Conservation (phyloP, 2,329 filamentous ascomycete genomes). For the Colletotrichum kahawae region DNA sequence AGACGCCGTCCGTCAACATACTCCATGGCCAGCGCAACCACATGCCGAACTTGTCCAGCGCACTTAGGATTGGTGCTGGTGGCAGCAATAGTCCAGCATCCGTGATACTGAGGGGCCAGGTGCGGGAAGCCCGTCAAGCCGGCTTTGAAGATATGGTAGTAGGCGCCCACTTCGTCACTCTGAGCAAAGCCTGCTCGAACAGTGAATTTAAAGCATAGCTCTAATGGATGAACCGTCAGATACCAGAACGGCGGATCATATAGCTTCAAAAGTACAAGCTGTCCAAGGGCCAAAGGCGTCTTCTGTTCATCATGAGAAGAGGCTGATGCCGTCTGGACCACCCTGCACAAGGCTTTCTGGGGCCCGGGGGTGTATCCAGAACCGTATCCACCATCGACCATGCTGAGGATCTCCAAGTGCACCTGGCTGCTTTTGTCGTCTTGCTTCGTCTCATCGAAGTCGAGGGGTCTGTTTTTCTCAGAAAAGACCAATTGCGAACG, state of each 20-base stretch:
- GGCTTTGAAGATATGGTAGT: background rate
- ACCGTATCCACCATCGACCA: background rate
- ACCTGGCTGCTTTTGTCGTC: background rate
- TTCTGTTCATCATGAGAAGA: background rate
- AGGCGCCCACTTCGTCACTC: background rate
- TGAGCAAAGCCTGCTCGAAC: background rate
- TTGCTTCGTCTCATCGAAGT: background rate
- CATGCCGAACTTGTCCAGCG: background rate
- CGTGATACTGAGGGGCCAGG: background rate
- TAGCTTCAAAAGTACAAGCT: background rate
- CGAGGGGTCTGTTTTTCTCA: background rate
- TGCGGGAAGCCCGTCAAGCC: background rate
- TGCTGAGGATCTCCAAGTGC: background rate
- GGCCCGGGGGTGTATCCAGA: background rate
- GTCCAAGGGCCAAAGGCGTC: background rate
- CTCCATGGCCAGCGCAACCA: background rate
- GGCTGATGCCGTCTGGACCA: background rate
- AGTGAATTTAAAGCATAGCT: fast-evolving
- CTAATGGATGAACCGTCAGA: fast-evolving
- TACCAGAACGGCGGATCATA: background rate
- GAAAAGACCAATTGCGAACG: background rate
- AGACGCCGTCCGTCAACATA: background rate
- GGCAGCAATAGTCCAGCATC: background rate
- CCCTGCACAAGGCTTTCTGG: background rate
- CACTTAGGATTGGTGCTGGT: background rate